Evolutionary conservation across 306 rosid species (phyloP).

Genomic region (Rubus idaeus): DNA sequence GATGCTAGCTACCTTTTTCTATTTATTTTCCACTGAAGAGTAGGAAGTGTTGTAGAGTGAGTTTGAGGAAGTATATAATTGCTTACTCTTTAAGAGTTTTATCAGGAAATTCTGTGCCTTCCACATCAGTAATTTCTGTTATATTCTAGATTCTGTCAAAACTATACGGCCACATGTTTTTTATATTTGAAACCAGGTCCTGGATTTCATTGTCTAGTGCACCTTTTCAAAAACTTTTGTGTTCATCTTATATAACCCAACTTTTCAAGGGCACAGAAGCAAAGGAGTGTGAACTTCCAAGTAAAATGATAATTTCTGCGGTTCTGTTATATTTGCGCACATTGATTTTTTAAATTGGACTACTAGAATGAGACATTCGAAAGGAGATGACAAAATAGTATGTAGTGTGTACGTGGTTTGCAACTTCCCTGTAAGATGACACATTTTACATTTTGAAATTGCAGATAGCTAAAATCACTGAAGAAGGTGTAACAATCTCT

Average conservation of each 20-base stretch:
- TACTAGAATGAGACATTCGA: background rate
- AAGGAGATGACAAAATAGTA: background rate
- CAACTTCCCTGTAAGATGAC: constrained; percentile 13
- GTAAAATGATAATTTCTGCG: background rate
- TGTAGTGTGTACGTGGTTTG: background rate
- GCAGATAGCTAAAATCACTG: constrained; percentile 81
- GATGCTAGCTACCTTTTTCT: background rate
- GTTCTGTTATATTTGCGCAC: background rate
- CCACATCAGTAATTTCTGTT: background rate
- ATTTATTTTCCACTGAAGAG: background rate
- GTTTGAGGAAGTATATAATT: background rate
- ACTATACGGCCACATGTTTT: background rate
- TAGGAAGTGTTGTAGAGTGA: background rate
- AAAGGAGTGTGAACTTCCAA: background rate
- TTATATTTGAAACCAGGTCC: background rate
- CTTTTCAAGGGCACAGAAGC: background rate
- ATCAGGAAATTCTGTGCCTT: background rate
- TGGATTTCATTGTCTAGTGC: background rate
- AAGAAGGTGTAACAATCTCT: constrained; percentile 63
- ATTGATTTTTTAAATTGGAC: background rate
- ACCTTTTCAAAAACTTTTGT: background rate
- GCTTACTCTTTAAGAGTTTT: background rate
- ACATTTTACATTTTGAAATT: constrained; percentile 27
- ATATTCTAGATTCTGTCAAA: background rate
- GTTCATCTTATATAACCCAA: background rate